Evolutionary conservation across 2,329 filamentous ascomycete genomes (phyloP).

Genomic region (Albifimbria verrucaria): DNA sequence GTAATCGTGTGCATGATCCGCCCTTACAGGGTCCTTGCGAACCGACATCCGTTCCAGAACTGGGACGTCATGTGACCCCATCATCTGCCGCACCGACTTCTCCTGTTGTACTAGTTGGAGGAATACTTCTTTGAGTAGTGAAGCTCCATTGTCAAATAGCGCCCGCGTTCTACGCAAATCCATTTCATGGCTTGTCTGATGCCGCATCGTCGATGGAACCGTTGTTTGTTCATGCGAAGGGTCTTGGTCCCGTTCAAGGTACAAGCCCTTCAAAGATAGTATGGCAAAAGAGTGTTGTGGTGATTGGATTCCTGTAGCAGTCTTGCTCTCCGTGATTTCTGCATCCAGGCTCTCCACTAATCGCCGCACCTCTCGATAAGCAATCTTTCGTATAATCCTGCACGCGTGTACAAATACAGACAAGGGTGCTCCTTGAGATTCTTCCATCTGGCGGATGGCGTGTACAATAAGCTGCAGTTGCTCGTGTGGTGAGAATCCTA

Average conservation of each 20-base stretch:
- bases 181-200: too few relatives aligned
- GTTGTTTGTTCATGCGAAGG: too few relatives aligned
- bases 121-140: slow-evolving; percentile 24
- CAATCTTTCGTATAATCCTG: slow-evolving; percentile 18
- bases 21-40: slow-evolving; percentile 28
- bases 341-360: slow-evolving; percentile 2
- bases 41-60: slow-evolving; percentile 29
- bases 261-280: too few relatives aligned
- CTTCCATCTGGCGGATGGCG: slow-evolving; percentile 24
- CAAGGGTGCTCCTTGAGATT: slow-evolving; percentile 17
- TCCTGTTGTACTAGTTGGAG: slow-evolving; percentile 21
- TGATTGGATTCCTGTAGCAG: too few relatives aligned
- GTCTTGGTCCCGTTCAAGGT: too few relatives aligned
- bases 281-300: too few relatives aligned
- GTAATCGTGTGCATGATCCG: slow-evolving; percentile 50
- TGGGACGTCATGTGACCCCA: slow-evolving; percentile 18
- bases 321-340: too few relatives aligned
- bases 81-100: slow-evolving; percentile 11
- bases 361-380: too few relatives aligned
- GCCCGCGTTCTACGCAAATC: background rate
- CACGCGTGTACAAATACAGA: slow-evolving; percentile 17
- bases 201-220: too few relatives aligned
- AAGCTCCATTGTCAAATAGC: slow-evolving; percentile 16
- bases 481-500: slow-evolving; percentile 23
- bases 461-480: slow-evolving; percentile 26